Evolutionary conservation across 1,284 basidiomycete genomes (phyloP), one percentile per base, ranked within the genome.

Genomic region (Dichomitus squalens): DNA sequence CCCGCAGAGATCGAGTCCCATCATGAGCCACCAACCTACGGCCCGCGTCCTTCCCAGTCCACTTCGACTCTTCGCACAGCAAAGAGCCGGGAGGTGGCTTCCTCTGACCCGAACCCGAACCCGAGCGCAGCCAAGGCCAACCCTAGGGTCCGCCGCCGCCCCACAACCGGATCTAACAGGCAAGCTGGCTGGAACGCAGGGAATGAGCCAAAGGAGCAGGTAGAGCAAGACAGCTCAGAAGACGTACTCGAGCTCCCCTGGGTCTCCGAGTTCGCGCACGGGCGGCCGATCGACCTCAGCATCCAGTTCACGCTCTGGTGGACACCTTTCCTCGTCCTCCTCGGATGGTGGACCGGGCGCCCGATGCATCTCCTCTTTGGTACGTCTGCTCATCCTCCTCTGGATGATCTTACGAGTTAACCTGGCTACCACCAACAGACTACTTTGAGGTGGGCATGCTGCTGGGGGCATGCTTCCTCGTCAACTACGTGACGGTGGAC

Each of bases 401-500:
- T 36, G 23, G 33, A 16, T 34, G 16, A 25, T 21, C 11, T 38
- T 27, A 12, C 2, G 3, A 9, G 18, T 23, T 20, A 20, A 35
- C 25, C 23, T 20, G 3, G 18, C 14, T 16, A 27, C 18, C 11
- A 14, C 11, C 18, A n/a, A 29, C 31, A 79, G 79, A 81, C 63
- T 65, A 77, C 31, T 88, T 84, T 64, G 86, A 88, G 66, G 81
- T 88, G 2, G 79, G 81, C 1, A 66, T 85, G 25, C 69, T 87
- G 21, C 70, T 89, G 14, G 83, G 80, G 0, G 76, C 84, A 0
- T 85, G 83, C 65, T 88, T 89, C 75, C 73, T 89, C 40, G 87
- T 88, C 43, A 90, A 87, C 71, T 87, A 87, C 66, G 82, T 88
- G 43, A 88, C 86, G 1, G 81, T 83, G 0, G 86, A 88, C 67